Percentiles rank a stretch among this genome's conserved stretches.
Conservation (phyloP, 345 rosid genomes). For the Heritiera littoralis region DNA sequence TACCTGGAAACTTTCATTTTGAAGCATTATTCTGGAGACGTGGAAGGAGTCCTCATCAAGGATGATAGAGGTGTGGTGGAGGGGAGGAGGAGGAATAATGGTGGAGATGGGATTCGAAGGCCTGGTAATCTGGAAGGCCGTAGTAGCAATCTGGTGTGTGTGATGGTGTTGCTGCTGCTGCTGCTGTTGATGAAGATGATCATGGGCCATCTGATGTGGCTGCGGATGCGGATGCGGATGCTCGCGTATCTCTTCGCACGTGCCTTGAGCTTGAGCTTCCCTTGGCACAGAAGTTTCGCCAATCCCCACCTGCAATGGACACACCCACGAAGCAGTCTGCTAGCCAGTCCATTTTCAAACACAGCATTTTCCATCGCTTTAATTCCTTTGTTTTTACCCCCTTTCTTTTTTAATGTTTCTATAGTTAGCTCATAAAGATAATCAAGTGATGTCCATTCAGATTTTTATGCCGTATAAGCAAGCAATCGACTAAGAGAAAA, state of each 20-base stretch:
- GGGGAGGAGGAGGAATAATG: conserved; percentile 69
- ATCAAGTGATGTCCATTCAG: conserved; percentile 41
- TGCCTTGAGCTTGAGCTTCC: conserved; percentile 44
- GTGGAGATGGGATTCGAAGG: conserved; percentile 83
- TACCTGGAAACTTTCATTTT: conserved; percentile 83
- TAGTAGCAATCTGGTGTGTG: conserved; percentile 34
- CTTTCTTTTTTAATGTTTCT: not conserved
- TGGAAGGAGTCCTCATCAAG: conserved; percentile 73
- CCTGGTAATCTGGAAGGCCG: conserved; percentile 79
- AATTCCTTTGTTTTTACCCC: not conserved
- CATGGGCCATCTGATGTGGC: conserved; percentile 55
- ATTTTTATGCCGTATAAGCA: conserved; percentile 41
- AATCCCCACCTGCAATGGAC: conserved; percentile 58
- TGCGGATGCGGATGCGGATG: conserved; percentile 26
- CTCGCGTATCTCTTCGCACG: conserved; percentile 59
- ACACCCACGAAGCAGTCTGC: conserved; percentile 34
- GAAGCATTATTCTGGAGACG: conserved; percentile 77
- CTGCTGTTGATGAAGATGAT: conserved; percentile 45
- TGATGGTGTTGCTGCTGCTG: conserved; percentile 52
- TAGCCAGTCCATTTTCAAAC: conserved; percentile 37
- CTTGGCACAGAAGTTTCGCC: conserved; percentile 59
- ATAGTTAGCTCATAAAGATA: conserved; percentile 39
- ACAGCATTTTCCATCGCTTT: not conserved
- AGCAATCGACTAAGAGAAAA: conserved; percentile 37
- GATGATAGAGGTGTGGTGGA: conserved; percentile 78